Evolutionary conservation across 2,329 filamentous ascomycete genomes (phyloP).

Genomic region (Aspergillus puulaauensis): DNA sequence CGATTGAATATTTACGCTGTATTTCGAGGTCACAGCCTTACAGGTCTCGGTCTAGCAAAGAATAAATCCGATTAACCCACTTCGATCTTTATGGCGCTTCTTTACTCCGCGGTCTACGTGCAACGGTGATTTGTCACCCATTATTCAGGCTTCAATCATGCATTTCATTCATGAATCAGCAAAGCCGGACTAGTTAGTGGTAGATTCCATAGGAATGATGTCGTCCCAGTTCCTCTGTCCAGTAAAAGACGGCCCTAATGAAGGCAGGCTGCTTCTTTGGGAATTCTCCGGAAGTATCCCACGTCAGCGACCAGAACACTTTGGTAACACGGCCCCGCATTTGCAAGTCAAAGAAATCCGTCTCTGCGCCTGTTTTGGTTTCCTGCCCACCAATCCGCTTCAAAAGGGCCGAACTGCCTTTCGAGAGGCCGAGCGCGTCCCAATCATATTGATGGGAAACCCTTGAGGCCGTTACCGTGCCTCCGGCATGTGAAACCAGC

Average conservation of each 20-base stretch:
- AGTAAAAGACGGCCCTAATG: neutral
- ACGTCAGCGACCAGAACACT: neutral
- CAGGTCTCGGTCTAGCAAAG: neutral
- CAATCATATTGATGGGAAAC: neutral
- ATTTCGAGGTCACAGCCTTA: neutral
- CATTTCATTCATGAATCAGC: neutral
- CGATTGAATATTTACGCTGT: neutral
- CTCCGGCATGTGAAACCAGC: neutral
- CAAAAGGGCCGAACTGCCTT: neutral
- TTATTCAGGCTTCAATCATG: neutral
- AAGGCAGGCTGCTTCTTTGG: neutral
- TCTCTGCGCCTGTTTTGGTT: neutral
- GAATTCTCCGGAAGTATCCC: neutral
- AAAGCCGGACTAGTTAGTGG: too few relatives aligned
- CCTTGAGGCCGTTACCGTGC: neutral
- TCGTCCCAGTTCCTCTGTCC: neutral
- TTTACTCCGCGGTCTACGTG: neutral
- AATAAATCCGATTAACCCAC: neutral
- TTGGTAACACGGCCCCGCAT: neutral
- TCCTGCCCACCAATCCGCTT: neutral
- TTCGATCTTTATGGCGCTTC: neutral
- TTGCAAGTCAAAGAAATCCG: neutral
- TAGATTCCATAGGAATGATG: neutral
- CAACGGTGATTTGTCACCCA: neutral
- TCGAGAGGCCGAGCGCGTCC: neutral